A percentile compares a stretch with the other conserved stretches of the same genome.
These are phyloP conservation scores for Mycena kentingensis DNA, from an alignment of 768 basidiomycete genomes.

Conservation along the genomic window DNA sequence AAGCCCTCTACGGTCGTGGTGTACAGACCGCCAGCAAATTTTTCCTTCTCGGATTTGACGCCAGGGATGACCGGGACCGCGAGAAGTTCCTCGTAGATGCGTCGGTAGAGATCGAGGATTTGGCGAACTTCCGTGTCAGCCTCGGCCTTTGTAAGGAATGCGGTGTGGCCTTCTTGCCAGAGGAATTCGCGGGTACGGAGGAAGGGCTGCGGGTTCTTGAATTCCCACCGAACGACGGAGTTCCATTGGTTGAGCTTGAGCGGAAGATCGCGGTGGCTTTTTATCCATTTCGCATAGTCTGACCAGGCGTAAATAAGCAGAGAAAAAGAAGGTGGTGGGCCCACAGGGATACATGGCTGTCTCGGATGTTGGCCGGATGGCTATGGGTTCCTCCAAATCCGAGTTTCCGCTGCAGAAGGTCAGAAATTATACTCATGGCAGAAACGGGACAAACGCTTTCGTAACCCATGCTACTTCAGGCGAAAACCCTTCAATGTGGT, in stretches of 20 bases:
- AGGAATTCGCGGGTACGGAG: constrained; percentile 98
- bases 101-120: constrained; percentile 94
- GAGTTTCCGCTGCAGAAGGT: constrained; percentile 68
- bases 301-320: constrained; percentile 1
- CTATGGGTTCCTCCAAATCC: constrained; percentile 95
- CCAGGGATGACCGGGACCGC: constrained; percentile 97
- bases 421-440: background rate
- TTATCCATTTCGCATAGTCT: constrained; percentile 99
- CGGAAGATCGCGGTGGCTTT: constrained; percentile 94
- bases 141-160: constrained; percentile 84
- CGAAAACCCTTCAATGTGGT: constrained; percentile 98
- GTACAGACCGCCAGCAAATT: constrained; percentile 97
- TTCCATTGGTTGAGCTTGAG: constrained; percentile 99
- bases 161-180: constrained; percentile 99
- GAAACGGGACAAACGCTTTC: constrained; percentile 66
- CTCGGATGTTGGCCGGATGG: constrained; percentile 97
- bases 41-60: constrained; percentile 98
- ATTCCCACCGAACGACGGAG: constrained; percentile 99
- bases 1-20: constrained; percentile 99
- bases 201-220: constrained; percentile 99
- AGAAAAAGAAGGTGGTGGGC: constrained; percentile 28
- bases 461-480: constrained; percentile 99
- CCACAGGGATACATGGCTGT: constrained; percentile 99
- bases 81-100: constrained; percentile 94
- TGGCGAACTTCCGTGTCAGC: constrained; percentile 90